Conservation (phyloP, 2,329 filamentous ascomycete genomes). For the Capronia coronata region DNA sequence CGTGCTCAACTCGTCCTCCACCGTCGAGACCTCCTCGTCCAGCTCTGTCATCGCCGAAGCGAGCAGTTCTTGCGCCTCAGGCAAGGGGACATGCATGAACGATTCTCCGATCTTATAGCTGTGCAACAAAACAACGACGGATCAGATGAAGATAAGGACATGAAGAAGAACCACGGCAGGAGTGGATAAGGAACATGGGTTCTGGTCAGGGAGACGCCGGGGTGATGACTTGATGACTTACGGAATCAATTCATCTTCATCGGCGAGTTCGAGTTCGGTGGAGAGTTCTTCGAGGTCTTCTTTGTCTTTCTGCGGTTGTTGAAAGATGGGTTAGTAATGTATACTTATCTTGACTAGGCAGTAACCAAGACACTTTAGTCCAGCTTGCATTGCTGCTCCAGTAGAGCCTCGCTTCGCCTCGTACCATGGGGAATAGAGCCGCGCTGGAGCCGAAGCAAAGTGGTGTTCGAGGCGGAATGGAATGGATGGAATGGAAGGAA, state of each 20-base stretch:
- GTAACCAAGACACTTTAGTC: neutral
- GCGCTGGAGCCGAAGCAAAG: too few species aligned
- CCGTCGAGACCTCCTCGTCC: constrained; percentile 64
- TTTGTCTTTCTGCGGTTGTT: constrained; percentile 76
- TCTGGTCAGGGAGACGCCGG: too few species aligned
- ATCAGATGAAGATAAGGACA: too few species aligned
- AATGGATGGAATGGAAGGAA: constrained; percentile 5
- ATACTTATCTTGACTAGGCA: too few species aligned
- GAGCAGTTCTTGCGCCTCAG: constrained; percentile 82
- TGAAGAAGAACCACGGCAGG: too few species aligned
- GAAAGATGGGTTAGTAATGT: neutral
- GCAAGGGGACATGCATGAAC: constrained; percentile 78
- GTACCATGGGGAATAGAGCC: too few species aligned
- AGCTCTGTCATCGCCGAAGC: constrained; percentile 63
- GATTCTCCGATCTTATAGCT: constrained; percentile 97
- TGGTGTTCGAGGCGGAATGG: neutral
- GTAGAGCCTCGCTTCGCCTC: too few species aligned
- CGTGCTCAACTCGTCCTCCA: constrained; percentile 69
- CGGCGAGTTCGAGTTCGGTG: constrained; percentile 79
- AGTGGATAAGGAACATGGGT: neutral
- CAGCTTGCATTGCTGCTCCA: too few species aligned
- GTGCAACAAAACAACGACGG: constrained; percentile 15
- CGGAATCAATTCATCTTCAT: constrained; percentile 91
- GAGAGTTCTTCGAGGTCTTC: constrained; percentile 93
- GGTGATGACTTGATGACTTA: constrained; percentile 39